Evolutionary conservation across 345 rosid species (phyloP), one percentile per base, ranked within the genome.

Genomic region (Bretschneidera sinensis): DNA sequence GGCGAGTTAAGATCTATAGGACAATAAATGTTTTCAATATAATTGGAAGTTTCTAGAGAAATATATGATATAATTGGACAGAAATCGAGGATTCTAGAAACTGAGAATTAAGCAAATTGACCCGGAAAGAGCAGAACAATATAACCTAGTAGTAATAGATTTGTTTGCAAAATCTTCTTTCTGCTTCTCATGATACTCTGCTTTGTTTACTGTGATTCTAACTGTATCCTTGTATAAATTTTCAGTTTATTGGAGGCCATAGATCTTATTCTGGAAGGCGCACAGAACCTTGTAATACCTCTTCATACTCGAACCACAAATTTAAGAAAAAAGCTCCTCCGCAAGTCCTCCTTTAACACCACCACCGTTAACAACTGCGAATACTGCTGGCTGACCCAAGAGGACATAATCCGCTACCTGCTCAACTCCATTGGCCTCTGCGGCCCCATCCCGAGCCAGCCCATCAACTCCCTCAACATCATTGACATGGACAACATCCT

Each of bases 381-480:
- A 18, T 83, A 73, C 65, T 85, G 92, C 71, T 85, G 92, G 88
- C 74, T 83, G 6, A 76, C 88, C 0, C 86, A 74, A 61, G 92
- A 85, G 52, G 92, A 85, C 63, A 62, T 85, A 54, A 17, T 85
- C 48, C 86, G 88, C 19, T 81, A 75, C 67, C 74, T 83, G 51
- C 76, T 83, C 70, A 83, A 77, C 69, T 78, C 74, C 59, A 83
- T 85, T 22, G 75, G 73, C 55, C 53, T 70, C 39, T 74, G 83
- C 65, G 49, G 73, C 53, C 84, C 86, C 20, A 60, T 25, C 5
- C 67, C 85, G 0, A 66, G 54, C 52, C 64, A 65, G 28, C 68
- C 85, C 10, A 69, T 85, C 64, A 77, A 74, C 61, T 65, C 81
- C 31, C 92, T 83, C 28, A 25, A 65, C 64, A 68, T 85, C 68